Conservation (phyloP, 163 green algal genomes). For the Chloroidium sp. region DNA sequence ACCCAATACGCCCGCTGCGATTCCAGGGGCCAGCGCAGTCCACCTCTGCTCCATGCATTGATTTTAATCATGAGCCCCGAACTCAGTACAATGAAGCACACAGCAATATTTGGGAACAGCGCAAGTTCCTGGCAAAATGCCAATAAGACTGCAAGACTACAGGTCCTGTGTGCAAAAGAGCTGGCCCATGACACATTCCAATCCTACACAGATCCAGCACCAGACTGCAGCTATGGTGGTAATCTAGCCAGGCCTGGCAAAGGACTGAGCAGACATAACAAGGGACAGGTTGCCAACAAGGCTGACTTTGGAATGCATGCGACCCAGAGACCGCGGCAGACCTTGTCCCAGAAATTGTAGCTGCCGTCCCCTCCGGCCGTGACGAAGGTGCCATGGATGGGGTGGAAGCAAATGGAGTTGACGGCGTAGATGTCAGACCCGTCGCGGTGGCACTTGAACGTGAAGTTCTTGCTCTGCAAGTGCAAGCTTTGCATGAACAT, state of each 20-base stretch:
- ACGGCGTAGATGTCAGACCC: constrained; percentile 79
- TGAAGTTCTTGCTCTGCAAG: constrained; percentile 74
- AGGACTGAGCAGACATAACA: no score
- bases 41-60: background rate
- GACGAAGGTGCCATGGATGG: constrained; percentile 82
- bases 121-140: no score
- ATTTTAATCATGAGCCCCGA: background rate
- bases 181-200: background rate
- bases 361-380: constrained; percentile 83
- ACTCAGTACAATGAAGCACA: background rate
- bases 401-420: constrained; percentile 92
- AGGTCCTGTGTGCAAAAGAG: no score
- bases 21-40: background rate
- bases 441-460: constrained; percentile 82
- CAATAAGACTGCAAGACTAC: no score
- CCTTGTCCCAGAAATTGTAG: constrained; percentile 96
- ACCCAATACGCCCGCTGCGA: background rate
- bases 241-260: no score
- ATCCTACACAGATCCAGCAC: background rate
- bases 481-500: background rate
- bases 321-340: no score
- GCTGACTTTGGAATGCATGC: background rate
- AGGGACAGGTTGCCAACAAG: no score
- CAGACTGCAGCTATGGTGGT: no score
- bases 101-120: no score